phyloP scores from a whole-genome alignment of 1,284 basidiomycete genomes.

The Stygiomarasmius scandens region DNA sequence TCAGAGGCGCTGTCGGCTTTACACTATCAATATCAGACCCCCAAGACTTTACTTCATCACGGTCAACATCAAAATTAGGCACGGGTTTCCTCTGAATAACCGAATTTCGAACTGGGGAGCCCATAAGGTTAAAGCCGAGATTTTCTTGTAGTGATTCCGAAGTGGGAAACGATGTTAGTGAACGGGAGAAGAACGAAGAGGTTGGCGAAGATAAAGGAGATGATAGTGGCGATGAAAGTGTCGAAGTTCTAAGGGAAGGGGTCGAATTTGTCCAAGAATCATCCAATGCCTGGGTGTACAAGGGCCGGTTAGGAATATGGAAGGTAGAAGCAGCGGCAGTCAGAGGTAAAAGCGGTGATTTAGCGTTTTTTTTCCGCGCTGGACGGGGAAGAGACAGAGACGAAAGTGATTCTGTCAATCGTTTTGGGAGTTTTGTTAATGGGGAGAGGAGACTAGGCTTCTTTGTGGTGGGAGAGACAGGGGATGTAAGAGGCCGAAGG shows the following conservation, averaged over 20 bases:
- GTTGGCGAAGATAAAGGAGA: neutral
- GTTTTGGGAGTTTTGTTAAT: neutral
- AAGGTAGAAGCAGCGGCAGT: neutral
- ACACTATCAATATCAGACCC: too few relatives aligned
- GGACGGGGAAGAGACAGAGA: neutral
- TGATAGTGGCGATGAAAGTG: neutral
- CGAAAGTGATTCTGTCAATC: neutral
- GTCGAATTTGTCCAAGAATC: neutral
- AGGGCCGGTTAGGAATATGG: neutral
- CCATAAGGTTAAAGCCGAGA: too few relatives aligned
- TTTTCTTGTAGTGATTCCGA: too few relatives aligned
- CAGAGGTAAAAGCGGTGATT: neutral
- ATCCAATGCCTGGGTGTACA: neutral
- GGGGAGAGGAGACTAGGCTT: neutral
- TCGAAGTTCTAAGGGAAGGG: neutral
- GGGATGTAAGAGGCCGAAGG: neutral
- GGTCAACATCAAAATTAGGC: too few relatives aligned
- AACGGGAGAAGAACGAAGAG: too few relatives aligned
- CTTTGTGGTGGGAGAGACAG: neutral
- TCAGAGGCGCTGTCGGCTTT: too few relatives aligned
- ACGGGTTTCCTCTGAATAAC: too few relatives aligned
- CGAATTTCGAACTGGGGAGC: too few relatives aligned
- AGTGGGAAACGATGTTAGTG: too few relatives aligned
- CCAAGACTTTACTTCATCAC: too few relatives aligned
- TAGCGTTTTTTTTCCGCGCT: neutral